Conservation (phyloP, 2,329 filamentous ascomycete species). For the Pseudogymnoascus sp. region DNA sequence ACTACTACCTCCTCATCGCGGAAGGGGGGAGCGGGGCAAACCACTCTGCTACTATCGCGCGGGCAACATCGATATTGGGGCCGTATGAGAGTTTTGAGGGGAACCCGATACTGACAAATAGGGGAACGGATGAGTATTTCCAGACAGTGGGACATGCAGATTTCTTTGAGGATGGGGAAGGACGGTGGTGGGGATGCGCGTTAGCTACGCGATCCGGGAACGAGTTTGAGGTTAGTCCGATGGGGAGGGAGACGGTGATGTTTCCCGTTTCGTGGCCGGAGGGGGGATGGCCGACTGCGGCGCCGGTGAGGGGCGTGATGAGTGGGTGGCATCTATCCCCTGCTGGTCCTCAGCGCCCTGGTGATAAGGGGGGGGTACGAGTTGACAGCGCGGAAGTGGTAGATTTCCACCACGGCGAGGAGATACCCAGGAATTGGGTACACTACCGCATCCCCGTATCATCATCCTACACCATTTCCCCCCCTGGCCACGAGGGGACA, state of each 20-base stretch:
- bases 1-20: conserved; percentile 45
- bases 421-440: no score
- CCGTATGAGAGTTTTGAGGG: conserved; percentile 35
- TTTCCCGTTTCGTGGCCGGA: conserved; percentile 33
- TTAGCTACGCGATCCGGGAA: no score
- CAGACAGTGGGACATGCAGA: conserved; percentile 39
- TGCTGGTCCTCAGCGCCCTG: no score
- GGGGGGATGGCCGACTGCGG: no score
- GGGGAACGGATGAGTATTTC: conserved; percentile 32
- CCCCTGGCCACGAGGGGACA: not conserved
- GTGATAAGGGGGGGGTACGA: no score
- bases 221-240: no score
- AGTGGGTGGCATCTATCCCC: no score
- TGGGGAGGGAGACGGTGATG: conserved; percentile 38
- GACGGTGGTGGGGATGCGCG: conserved; percentile 17
- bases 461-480: no score
- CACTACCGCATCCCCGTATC: not conserved
- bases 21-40: conserved; percentile 44
- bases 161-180: conserved; percentile 33
- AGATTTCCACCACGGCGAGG: no score
- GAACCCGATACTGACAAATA: conserved; percentile 39
- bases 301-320: no score
- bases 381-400: no score
- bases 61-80: no score
- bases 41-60: conserved; percentile 42